A percentile compares a stretch with the other conserved stretches of the same genome.
Conservation (phyloP, 805 yeast genomes). For the Suhomyces vadensis region DNA sequence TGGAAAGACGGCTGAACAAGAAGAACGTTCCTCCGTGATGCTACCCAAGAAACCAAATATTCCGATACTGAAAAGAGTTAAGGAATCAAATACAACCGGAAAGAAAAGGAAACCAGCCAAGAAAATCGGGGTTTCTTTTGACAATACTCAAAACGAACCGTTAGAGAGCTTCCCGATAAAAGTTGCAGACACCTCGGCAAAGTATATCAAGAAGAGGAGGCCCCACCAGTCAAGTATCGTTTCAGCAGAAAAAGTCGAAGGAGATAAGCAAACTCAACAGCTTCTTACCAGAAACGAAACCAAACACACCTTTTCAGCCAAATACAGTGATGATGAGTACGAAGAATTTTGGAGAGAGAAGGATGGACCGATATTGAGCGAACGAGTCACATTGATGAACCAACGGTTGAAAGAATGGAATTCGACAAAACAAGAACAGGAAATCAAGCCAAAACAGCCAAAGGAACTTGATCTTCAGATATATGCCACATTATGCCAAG, state of each 20-base stretch:
- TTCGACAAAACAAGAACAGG: not conserved
- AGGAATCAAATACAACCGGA: not conserved
- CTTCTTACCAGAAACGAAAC: not conserved
- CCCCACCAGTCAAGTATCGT: not conserved
- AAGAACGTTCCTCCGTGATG: too few species aligned
- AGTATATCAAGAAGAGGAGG: not conserved
- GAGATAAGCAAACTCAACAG: not conserved
- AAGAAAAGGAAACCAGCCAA: not conserved
- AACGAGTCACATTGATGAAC: not conserved
- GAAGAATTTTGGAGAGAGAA: not conserved
- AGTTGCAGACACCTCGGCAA: not conserved
- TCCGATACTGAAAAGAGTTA: not conserved
- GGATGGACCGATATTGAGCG: constrained; percentile 1
- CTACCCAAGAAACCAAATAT: too few species aligned
- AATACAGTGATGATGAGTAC: not conserved
- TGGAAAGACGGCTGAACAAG: too few species aligned
- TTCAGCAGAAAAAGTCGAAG: too few species aligned
- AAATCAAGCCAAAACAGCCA: not conserved
- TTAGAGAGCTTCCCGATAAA: too few species aligned
- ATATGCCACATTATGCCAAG: not conserved
- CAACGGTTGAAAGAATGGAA: not conserved
- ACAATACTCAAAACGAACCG: not conserved
- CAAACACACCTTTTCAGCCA: not conserved
- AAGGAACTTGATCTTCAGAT: not conserved
- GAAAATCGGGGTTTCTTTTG: not conserved